Conservation (phyloP, 345 rosid species). For the Raphanus raphanistrum region DNA sequence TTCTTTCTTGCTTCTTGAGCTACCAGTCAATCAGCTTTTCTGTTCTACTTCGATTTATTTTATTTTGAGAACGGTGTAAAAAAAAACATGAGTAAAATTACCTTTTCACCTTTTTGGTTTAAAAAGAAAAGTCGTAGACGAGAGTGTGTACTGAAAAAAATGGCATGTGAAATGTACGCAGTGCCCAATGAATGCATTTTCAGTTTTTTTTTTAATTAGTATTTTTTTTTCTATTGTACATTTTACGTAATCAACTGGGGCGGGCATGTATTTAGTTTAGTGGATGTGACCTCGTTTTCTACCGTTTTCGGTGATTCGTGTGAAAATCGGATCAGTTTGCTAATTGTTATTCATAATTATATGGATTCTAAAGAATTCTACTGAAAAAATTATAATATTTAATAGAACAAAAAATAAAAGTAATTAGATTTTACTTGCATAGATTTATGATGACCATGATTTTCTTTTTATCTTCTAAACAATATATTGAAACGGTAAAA, state of each 20-base stretch:
- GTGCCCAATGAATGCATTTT: conserved; percentile 36
- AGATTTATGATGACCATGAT: no score
- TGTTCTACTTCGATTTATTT: neutral
- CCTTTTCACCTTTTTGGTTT: conserved; percentile 9
- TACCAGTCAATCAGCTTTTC: conserved; percentile 73
- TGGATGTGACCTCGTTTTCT: neutral
- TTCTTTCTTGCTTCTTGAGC: conserved; percentile 38
- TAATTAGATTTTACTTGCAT: no score
- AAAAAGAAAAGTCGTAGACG: neutral
- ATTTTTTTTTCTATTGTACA: conserved; percentile 8
- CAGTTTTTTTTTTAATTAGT: neutral
- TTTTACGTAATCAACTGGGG: conserved; percentile 32
- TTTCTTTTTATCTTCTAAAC: no score
- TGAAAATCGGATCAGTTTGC: neutral
- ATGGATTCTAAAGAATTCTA: neutral
- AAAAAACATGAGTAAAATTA: neutral
- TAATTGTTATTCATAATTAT: neutral
- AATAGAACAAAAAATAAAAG: neutral
- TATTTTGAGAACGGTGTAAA: neutral
- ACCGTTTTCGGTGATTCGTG: neutral
- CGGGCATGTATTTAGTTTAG: neutral
- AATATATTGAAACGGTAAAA: no score
- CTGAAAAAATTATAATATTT: no score
- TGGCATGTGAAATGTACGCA: conserved; percentile 35
- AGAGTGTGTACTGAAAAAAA: conserved; percentile 3